Evolutionary conservation across 768 basidiomycete genomes (phyloP).

Genomic region (Gloeostereum incarnatum): DNA sequence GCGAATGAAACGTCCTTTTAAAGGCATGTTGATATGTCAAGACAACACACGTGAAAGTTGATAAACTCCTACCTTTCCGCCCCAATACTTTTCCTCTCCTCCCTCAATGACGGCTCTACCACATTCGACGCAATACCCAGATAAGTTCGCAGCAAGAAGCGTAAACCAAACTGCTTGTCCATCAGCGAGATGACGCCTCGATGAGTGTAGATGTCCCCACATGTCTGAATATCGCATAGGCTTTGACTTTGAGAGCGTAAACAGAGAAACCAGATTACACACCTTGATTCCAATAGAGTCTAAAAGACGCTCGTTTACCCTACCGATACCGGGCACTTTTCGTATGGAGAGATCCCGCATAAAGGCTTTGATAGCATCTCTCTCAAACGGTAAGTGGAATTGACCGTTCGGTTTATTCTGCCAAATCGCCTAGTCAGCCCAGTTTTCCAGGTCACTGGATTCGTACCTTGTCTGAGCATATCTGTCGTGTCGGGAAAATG

Average conservation of each 20-base stretch:
- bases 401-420: slow-evolving; percentile 96
- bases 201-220: slow-evolving; percentile 79
- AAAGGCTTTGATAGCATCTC: slow-evolving; percentile 57
- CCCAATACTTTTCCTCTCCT: slow-evolving; percentile 89
- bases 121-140: slow-evolving; percentile 83
- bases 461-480: slow-evolving; percentile 82
- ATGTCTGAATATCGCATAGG: slow-evolving; percentile 41
- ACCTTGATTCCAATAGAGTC: slow-evolving; percentile 86
- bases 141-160: slow-evolving; percentile 67
- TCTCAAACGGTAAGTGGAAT: slow-evolving; percentile 63
- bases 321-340: slow-evolving; percentile 83
- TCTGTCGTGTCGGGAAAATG: slow-evolving; percentile 32
- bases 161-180: slow-evolving; percentile 81
- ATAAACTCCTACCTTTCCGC: slow-evolving; percentile 56
- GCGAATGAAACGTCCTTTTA: slow-evolving; percentile 65
- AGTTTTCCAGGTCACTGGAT: not conserved
- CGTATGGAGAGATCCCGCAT: slow-evolving; percentile 79
- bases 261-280: slow-evolving; percentile 9
- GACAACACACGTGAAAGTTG: not conserved
- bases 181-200: slow-evolving; percentile 69
- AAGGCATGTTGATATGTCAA: not conserved
- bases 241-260: too few species aligned
- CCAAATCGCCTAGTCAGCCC: slow-evolving; percentile 2
- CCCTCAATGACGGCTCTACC: slow-evolving; percentile 66
- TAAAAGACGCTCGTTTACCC: slow-evolving; percentile 82